These are phyloP conservation scores for Parietichytrium sp. DNA, from an alignment of 108 stramenopile genomes.

Conservation along the genomic window DNA sequence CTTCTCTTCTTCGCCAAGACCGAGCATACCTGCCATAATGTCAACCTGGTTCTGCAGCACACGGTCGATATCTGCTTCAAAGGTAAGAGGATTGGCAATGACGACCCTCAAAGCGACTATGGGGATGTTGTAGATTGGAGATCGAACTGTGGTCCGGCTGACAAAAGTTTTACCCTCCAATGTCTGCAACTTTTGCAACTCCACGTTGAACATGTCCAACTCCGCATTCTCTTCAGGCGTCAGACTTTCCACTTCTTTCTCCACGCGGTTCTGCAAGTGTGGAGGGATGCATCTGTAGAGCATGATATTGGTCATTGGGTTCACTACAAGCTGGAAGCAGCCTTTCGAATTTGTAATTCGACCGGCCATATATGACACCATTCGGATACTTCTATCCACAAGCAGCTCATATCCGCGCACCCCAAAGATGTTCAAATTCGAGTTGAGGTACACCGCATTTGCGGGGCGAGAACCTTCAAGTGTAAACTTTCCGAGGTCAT, in stretches of 20 bases:
- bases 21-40: not conserved
- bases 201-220: not conserved
- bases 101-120: constrained; percentile 11
- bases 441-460: constrained; percentile 25
- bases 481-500: constrained; percentile 28
- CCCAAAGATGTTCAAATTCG: constrained; percentile 1
- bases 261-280: not conserved
- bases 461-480: constrained; percentile 30
- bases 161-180: constrained; percentile 24
- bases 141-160: not conserved
- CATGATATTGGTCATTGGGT: not conserved
- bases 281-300: not conserved
- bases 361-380: constrained; percentile 10
- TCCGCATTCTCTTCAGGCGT: not conserved
- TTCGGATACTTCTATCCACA: constrained; percentile 13
- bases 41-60: constrained; percentile 13
- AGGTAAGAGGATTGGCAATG: constrained; percentile 8
- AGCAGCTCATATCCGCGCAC: constrained; percentile 21
- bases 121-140: not conserved
- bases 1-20: too few species aligned
- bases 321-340: constrained; percentile 18
- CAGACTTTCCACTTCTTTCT: not conserved
- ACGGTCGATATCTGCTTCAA: not conserved
- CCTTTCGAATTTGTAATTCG: not conserved
- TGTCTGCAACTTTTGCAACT: not conserved